Evolutionary conservation across 768 basidiomycete species (phyloP).

Genomic region (Suillus luteus): DNA sequence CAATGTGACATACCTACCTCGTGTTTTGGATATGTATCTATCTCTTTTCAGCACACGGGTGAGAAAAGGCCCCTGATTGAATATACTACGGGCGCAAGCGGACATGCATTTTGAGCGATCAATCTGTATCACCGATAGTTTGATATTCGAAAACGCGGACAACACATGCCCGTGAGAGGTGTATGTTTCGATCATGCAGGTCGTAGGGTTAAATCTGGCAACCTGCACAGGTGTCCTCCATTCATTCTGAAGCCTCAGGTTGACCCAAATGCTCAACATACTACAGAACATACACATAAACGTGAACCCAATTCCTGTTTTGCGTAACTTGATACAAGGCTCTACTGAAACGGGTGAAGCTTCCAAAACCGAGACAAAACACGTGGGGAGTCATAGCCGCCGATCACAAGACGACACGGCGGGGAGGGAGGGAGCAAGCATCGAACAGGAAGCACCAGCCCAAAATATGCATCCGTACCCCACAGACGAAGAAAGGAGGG

Average conservation of each 20-base stretch:
- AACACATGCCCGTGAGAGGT: slow-evolving; percentile 9
- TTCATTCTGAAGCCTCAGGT: not conserved
- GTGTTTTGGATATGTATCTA: not conserved
- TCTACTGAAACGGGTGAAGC: not conserved
- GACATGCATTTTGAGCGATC: slow-evolving; percentile 8
- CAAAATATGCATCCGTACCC: not conserved
- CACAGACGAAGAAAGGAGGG: not conserved
- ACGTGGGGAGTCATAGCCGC: not conserved
- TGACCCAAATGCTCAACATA: not conserved
- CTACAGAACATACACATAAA: not conserved
- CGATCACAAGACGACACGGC: not conserved
- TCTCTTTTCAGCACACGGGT: not conserved
- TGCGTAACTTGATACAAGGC: not conserved
- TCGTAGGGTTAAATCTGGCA: not conserved
- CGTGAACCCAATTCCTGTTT: not conserved
- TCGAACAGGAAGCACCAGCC: not conserved
- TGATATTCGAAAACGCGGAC: slow-evolving; percentile 1
- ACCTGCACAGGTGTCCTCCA: too few species aligned
- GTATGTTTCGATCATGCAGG: not conserved
- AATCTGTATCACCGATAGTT: not conserved
- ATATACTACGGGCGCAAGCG: not conserved
- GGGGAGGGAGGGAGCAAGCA: not conserved
- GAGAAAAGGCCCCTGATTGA: slow-evolving; percentile 3
- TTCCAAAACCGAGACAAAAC: not conserved
- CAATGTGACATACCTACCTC: not conserved